Evolutionary conservation across 2,329 filamentous ascomycete genomes (phyloP), one percentile per base, ranked within the genome.

Genomic region (Nigrograna mackinnonii): DNA sequence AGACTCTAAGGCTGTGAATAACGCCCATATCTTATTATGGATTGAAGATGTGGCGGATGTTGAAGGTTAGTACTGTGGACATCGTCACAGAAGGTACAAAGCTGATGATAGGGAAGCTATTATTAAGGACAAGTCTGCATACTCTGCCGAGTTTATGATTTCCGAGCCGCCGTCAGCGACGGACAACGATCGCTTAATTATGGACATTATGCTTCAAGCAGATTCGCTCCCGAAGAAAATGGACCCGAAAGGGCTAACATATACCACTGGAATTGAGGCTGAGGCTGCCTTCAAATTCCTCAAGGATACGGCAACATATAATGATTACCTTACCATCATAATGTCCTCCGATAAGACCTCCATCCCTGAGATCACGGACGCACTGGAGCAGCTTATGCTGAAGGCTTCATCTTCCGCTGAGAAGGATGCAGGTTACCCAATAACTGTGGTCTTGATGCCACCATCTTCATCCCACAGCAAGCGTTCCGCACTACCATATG

Each of bases 401-500:
- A n/a, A 28, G 9, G 24, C 24, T 28, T 28, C 24, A 9, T n/a
- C 9, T 9, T 20, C 16, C 17, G 11, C 12, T 7, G 17, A 20
- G 3, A 22, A 21, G 16, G 19, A 7, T 16, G 6, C 17, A 13
- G 55, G 55, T 22, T 62, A 61, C 38, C 52, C 64, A 12, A 51
- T 61, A 26, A 72, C 68, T 17, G 43, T 72, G 14, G 65, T 70
- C 37, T 48, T 71, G 19, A 67, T 68, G 64, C 66, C 67, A 5
- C 45, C 57, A 5, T 57, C 58, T 4, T 44, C 55, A 13, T 41
- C 47, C 30, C 49, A 56, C 28, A 43, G 50, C 18, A 72, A 71
- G 57, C 63, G 62, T 35, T 43, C 59, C 14, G 49, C 50, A 35
- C 53, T 60, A 28, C 49, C 64, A 4, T 72, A 69, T 49, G 68